phyloP scores from a whole-genome alignment of 2,329 filamentous ascomycete species.

The Penicillium sp. region DNA sequence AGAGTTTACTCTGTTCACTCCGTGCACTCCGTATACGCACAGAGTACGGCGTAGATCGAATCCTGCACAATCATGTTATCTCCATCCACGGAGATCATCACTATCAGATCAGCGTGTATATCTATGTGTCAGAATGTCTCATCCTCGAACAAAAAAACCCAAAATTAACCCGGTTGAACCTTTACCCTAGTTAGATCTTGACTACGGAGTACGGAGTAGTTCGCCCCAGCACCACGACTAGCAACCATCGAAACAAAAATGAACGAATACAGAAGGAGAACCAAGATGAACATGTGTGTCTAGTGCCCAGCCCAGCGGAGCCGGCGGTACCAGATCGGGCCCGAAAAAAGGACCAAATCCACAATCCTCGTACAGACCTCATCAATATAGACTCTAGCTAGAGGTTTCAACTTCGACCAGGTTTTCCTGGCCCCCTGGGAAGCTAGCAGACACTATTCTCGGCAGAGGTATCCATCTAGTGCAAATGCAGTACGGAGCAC shows the following conservation, averaged over 20 bases:
- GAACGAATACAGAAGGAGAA: not conserved
- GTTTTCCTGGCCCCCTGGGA: not conserved
- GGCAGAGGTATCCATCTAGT: not conserved
- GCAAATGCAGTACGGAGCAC: not conserved
- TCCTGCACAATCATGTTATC: not conserved
- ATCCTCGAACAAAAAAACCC: not conserved
- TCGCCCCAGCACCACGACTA: not conserved
- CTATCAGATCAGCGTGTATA: not conserved
- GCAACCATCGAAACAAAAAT: not conserved
- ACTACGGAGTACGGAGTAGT: not conserved
- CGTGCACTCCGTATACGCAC: too few relatives aligned
- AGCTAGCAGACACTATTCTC: not conserved
- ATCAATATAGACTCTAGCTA: conserved; percentile 16
- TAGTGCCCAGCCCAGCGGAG: not conserved
- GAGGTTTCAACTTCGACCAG: conserved; percentile 17
- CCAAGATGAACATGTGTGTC: not conserved
- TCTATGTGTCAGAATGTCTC: conserved; percentile 8
- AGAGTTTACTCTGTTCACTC: not conserved
- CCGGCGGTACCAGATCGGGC: not conserved
- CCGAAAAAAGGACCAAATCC: not conserved
- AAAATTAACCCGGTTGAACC: too few relatives aligned
- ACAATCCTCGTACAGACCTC: not conserved
- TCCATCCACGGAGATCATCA: not conserved
- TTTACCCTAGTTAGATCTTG: too few relatives aligned
- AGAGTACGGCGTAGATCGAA: not conserved